A percentile compares a stretch with the other conserved stretches of the same genome.
These are phyloP conservation scores for Hevea brasiliensis DNA, from an alignment of 345 rosid genomes.

Conservation along the genomic window DNA sequence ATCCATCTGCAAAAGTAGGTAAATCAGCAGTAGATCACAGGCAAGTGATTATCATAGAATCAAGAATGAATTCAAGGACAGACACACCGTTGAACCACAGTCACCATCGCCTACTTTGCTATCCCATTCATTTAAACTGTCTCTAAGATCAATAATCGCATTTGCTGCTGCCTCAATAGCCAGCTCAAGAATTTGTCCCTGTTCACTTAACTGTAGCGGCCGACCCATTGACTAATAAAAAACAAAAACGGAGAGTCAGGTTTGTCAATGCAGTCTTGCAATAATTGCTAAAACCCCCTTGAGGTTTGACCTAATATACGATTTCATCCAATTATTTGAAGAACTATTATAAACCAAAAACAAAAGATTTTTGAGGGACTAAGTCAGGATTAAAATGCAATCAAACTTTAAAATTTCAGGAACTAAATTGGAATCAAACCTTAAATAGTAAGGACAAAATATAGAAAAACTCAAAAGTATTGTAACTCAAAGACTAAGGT, in stretches of 20 bases:
- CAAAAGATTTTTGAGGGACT: neutral
- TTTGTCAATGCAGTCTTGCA: neutral
- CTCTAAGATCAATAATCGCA: conserved; percentile 60
- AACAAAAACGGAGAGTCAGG: conserved; percentile 23
- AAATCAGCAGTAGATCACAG: conserved; percentile 9
- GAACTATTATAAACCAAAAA: neutral
- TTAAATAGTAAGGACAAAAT: neutral
- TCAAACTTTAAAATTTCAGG: neutral
- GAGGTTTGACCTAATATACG: neutral
- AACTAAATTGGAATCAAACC: neutral
- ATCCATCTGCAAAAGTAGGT: conserved; percentile 58
- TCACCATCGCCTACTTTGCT: conserved; percentile 96
- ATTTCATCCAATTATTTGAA: neutral
- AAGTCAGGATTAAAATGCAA: neutral
- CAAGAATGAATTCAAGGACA: conserved; percentile 6
- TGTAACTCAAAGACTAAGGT: neutral
- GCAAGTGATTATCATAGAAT: conserved; percentile 7
- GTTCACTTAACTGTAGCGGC: conserved; percentile 60
- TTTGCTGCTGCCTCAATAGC: conserved; percentile 87
- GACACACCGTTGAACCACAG: conserved; percentile 94
- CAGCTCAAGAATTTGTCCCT: conserved; percentile 67
- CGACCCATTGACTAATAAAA: conserved; percentile 57
- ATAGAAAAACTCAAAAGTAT: neutral
- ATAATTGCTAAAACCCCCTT: neutral
- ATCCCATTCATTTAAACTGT: conserved; percentile 91